phyloP scores from a whole-genome alignment of 2,329 filamentous ascomycete species.

The Diplodia intermedia region DNA sequence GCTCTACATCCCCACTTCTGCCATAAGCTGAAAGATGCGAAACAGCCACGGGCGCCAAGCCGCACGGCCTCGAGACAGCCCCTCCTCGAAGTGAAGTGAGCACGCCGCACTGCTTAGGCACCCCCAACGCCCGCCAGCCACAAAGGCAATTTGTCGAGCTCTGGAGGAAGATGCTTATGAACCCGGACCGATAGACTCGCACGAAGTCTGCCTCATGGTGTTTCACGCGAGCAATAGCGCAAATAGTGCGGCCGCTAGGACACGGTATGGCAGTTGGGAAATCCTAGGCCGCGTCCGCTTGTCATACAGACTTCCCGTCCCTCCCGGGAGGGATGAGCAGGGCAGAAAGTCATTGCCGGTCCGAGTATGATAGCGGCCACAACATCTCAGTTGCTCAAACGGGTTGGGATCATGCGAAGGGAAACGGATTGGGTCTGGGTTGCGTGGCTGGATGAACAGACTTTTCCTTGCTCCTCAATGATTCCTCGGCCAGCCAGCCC shows the following conservation, averaged over 20 bases:
- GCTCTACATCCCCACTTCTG: background rate
- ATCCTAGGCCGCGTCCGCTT: background rate
- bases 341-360: conserved; percentile 14
- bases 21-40: background rate
- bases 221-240: conserved; percentile 2
- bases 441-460: background rate
- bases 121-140: background rate
- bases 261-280: background rate
- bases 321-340: background rate
- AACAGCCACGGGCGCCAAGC: background rate
- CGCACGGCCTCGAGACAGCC: background rate
- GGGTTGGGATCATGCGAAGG: background rate
- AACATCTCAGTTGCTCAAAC: background rate
- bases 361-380: background rate
- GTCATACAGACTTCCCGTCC: background rate
- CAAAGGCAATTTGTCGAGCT: background rate
- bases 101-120: background rate
- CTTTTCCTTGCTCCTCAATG: background rate
- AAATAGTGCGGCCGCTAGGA: background rate
- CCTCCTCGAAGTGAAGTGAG: background rate
- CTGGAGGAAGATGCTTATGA: background rate
- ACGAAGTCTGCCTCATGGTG: background rate
- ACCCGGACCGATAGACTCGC: background rate
- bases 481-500: background rate
- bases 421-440: background rate